These are phyloP conservation scores for Xylariaceae sp. DNA, from an alignment of 2,329 filamentous ascomycete species.

Conservation along the genomic window DNA sequence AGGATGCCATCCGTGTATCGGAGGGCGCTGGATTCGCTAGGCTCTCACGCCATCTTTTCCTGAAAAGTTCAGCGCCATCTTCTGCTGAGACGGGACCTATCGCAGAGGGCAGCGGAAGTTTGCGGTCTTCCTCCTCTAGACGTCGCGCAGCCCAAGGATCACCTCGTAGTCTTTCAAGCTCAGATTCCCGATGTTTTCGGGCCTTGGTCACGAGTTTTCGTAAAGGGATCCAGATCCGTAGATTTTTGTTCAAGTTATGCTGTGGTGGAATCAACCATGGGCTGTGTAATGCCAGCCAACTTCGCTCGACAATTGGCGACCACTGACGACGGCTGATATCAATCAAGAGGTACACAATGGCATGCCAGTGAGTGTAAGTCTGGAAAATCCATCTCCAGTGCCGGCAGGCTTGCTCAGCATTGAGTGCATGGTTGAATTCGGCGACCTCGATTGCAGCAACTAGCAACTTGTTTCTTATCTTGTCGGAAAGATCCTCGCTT, in stretches of 20 bases:
- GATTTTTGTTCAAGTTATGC: slow-evolving; percentile 25
- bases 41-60: slow-evolving; percentile 32
- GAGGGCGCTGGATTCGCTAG: slow-evolving; percentile 12
- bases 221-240: slow-evolving; percentile 40
- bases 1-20: background rate
- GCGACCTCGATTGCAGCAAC: slow-evolving; percentile 70
- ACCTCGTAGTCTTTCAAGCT: slow-evolving; percentile 32
- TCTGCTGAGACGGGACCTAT: slow-evolving; percentile 25
- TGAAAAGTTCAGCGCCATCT: slow-evolving; percentile 24
- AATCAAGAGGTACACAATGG: slow-evolving; percentile 46
- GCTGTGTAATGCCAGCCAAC: slow-evolving; percentile 28
- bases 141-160: slow-evolving; percentile 24
- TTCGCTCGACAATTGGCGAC: slow-evolving; percentile 25
- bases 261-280: slow-evolving; percentile 26
- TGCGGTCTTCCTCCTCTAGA: slow-evolving; percentile 30
- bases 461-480: slow-evolving; percentile 66
- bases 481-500: slow-evolving; percentile 26
- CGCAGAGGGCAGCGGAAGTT: slow-evolving; percentile 27
- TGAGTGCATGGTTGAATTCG: slow-evolving; percentile 64
- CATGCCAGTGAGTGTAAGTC: slow-evolving; percentile 50
- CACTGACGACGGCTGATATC: slow-evolving; percentile 35
- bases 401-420: slow-evolving; percentile 50
- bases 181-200: slow-evolving; percentile 33
- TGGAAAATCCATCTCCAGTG: slow-evolving; percentile 48
- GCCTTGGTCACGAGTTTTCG: slow-evolving; percentile 38